These are phyloP conservation scores for Termitomyces sp. DNA, from an alignment of 768 basidiomycete species.

Conservation along the genomic window DNA sequence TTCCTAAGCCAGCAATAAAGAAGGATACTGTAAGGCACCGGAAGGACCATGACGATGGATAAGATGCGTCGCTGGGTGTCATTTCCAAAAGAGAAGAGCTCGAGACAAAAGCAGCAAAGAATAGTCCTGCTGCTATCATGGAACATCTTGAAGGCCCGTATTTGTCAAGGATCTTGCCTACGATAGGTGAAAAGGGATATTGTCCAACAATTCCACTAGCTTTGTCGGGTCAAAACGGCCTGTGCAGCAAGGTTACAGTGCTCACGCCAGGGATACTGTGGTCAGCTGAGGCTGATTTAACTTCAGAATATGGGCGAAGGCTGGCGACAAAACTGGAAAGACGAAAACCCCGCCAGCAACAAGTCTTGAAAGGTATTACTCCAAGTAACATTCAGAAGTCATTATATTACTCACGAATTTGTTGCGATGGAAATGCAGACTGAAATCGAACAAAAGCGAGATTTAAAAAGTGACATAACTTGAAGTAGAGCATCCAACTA, in stretches of 20 bases:
- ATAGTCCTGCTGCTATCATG: slow-evolving; percentile 52
- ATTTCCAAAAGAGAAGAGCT: slow-evolving; percentile 57
- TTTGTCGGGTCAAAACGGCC: neutral
- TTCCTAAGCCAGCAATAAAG: slow-evolving; percentile 59
- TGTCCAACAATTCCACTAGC: slow-evolving; percentile 77
- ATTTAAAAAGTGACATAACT: neutral
- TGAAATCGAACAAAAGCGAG: slow-evolving; percentile 9
- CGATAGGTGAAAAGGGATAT: slow-evolving; percentile 68
- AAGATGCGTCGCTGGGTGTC: slow-evolving; percentile 31
- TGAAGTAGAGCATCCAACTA: neutral
- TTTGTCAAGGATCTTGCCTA: slow-evolving; percentile 63
- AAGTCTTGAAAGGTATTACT: slow-evolving; percentile 36
- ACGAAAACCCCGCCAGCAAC: slow-evolving; percentile 78
- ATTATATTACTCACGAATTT: slow-evolving; percentile 49
- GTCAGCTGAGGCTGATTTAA: slow-evolving; percentile 75
- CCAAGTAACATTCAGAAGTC: neutral
- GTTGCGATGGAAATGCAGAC: slow-evolving; percentile 51
- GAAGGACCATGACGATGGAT: slow-evolving; percentile 41
- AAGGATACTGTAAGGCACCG: slow-evolving; percentile 52
- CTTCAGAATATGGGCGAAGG: slow-evolving; percentile 51
- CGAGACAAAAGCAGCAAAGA: slow-evolving; percentile 54
- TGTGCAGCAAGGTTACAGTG: neutral
- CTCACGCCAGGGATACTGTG: slow-evolving; percentile 73
- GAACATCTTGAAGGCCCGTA: slow-evolving; percentile 70
- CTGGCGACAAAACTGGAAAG: slow-evolving; percentile 70